Conservation (phyloP, 1,139 yeast species). For the Scheffersomyces lignicola region DNA sequence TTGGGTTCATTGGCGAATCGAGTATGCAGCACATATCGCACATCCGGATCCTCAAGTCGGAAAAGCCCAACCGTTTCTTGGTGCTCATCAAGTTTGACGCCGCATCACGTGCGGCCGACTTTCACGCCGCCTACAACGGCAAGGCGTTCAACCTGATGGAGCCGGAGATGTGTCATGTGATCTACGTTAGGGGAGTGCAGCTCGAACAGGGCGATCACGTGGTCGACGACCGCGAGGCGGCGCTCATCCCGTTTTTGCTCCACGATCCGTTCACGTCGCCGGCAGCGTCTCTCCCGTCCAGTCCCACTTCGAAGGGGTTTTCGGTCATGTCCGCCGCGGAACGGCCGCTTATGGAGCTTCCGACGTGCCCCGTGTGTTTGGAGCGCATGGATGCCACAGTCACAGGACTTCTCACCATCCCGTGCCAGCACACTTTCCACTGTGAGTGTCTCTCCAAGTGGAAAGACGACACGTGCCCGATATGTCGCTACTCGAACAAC, state of each 20-base stretch:
- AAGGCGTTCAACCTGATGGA: constrained; percentile 82
- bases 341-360: constrained; percentile 56
- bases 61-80: constrained; percentile 69
- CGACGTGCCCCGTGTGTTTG: constrained; percentile 92
- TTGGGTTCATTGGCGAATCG: constrained; percentile 74
- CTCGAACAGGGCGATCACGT: constrained; percentile 15
- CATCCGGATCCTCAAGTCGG: constrained; percentile 68
- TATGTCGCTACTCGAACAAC: constrained; percentile 74
- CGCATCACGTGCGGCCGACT: constrained; percentile 54
- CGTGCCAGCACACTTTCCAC: constrained; percentile 93
- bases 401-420: constrained; percentile 82
- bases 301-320: constrained; percentile 3
- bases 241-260: constrained; percentile 62
- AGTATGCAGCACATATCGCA: constrained; percentile 63
- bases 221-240: constrained; percentile 22
- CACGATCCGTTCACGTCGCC: constrained; percentile 68
- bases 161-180: constrained; percentile 81
- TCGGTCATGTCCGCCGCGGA: constrained; percentile 5
- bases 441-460: constrained; percentile 86
- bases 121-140: constrained; percentile 71
- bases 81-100: constrained; percentile 74
- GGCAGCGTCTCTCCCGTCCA: neutral
- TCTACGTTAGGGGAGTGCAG: constrained; percentile 63
- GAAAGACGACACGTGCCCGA: constrained; percentile 91
- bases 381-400: constrained; percentile 84